phyloP scores from a whole-genome alignment of 768 basidiomycete species.

The Boletus sp. region DNA sequence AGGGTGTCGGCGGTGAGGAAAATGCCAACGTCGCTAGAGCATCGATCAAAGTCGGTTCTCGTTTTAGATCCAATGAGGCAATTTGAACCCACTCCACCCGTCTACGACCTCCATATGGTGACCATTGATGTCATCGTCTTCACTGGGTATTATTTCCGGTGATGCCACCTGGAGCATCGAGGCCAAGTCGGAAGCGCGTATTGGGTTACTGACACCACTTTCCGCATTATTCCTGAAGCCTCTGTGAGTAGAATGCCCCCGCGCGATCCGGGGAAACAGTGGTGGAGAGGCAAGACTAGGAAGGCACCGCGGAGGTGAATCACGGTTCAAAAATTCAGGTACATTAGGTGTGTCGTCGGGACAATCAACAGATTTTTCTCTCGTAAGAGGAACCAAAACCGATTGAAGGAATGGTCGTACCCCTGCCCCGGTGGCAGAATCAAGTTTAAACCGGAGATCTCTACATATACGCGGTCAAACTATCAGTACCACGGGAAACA shows the following conservation, averaged over 20 bases:
- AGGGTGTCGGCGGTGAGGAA: slow-evolving; percentile 40
- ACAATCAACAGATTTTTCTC: slow-evolving; percentile 10
- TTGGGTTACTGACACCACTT: slow-evolving; percentile 8
- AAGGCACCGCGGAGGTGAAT: slow-evolving; percentile 26
- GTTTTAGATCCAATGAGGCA: background rate
- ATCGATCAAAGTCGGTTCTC: slow-evolving; percentile 6
- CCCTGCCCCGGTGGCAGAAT: slow-evolving; percentile 22
- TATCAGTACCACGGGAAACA: background rate
- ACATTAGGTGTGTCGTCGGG: slow-evolving; percentile 17
- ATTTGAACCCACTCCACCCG: slow-evolving; percentile 57
- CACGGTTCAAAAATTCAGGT: slow-evolving; percentile 30
- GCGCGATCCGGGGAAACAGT: slow-evolving; percentile 41
- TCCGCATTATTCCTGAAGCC: background rate
- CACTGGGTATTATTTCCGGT: slow-evolving; percentile 33
- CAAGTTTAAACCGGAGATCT: slow-evolving; percentile 32
- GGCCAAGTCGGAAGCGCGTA: slow-evolving; percentile 27
- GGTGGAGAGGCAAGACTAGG: slow-evolving; percentile 39
- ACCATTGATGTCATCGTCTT: slow-evolving; percentile 43
- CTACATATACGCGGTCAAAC: slow-evolving; percentile 16
- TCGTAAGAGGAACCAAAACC: slow-evolving; percentile 18
- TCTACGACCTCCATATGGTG: slow-evolving; percentile 58
- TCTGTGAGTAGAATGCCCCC: background rate
- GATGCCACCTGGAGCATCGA: slow-evolving; percentile 24
- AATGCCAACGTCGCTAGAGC: slow-evolving; percentile 36
- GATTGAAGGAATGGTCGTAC: slow-evolving; percentile 31